Base-by-base conservation (phyloP, 1,284 basidiomycete species). In the Ustilago shanxiensis region DNA sequence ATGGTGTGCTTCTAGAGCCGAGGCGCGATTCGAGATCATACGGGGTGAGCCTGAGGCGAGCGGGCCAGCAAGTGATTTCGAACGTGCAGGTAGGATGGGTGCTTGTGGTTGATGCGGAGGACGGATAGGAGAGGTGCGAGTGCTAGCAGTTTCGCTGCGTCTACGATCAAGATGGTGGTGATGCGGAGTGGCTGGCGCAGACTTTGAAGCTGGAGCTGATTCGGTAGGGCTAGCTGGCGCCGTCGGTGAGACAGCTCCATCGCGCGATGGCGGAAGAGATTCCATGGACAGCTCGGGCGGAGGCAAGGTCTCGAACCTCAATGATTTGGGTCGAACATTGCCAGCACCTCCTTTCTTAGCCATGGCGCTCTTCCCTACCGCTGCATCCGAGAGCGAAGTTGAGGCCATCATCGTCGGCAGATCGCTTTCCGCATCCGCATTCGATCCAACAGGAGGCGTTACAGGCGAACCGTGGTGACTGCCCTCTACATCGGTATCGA, bases 1-100 rank as follows among this genome's bases (percentile, higher is more conserved):
- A 29, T 67, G 70, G 20, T 77, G 74, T 7, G 74, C 71, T 41
- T 72, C 74, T n/a, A 69, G 63, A 1, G 67, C 68, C 13, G 71
- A 77, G 1, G 75, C 64, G 11, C 78, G 65, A 26, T 72, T 66
- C 64, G 31, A 45, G 35, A 29, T 51, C 49, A 67, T 58, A 24
- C 70, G 70, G 18, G 70, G 65, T 20, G 70, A 64, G 1, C 47
- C 56, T 1, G 70, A 67, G 13, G 70, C 45, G 29, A 66, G 37
- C 11, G 60, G 52, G 4, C 64, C 60, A 10, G 64, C 60, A 33
- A 78, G 41, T 2, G 72, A 71, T 16, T 68, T 70, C 53, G 72
- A 74, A 16, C 69, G 64, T 2, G 59, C 31, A 13, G 71, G 76
- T 20, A 73, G 35, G 26, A 54, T 49, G 8, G 72, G 71, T 35